These are phyloP conservation scores for Penicillium cataractarum DNA, from an alignment of 495 filamentous ascomycete genomes.

Conservation along the genomic window DNA sequence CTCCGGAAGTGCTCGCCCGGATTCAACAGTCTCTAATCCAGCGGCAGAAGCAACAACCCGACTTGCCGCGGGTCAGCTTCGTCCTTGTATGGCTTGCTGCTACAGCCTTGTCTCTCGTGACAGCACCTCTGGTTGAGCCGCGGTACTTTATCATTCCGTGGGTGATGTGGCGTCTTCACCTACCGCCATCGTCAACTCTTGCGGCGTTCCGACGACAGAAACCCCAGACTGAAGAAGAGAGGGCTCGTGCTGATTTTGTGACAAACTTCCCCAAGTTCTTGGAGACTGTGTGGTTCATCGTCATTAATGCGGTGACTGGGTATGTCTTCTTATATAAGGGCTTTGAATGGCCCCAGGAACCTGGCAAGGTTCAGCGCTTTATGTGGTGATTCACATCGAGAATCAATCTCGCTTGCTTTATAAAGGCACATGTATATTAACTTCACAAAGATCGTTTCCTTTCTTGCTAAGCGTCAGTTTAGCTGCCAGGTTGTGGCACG, in stretches of 20 bases:
- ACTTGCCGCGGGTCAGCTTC: conserved; percentile 53
- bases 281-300: conserved; percentile 79
- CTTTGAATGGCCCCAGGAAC: conserved; percentile 82
- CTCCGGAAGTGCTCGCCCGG: conserved; percentile 37
- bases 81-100: conserved; percentile 71
- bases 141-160: conserved; percentile 94
- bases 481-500: too few relatives aligned
- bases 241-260: conserved; percentile 32
- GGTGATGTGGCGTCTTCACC: conserved; percentile 87
- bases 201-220: conserved; percentile 31
- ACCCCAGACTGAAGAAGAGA: conserved; percentile 27
- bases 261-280: conserved; percentile 55
- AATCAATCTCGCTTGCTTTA: not conserved
- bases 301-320: conserved; percentile 72
- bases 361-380: conserved; percentile 81
- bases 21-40: conserved; percentile 39
- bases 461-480: too few relatives aligned
- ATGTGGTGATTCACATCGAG: conserved; percentile 69
- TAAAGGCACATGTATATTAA: conserved; percentile 19
- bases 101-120: conserved; percentile 75
- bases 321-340: conserved; percentile 79
- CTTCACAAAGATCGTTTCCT: not conserved
- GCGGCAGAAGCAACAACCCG: conserved; percentile 38
- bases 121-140: conserved; percentile 90
- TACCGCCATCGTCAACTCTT: conserved; percentile 55